Percentiles rank a stretch among this genome's conserved stretches.
Conservation (phyloP, 169 alveolate species). For the Cryptosporidium meleagridis region DNA sequence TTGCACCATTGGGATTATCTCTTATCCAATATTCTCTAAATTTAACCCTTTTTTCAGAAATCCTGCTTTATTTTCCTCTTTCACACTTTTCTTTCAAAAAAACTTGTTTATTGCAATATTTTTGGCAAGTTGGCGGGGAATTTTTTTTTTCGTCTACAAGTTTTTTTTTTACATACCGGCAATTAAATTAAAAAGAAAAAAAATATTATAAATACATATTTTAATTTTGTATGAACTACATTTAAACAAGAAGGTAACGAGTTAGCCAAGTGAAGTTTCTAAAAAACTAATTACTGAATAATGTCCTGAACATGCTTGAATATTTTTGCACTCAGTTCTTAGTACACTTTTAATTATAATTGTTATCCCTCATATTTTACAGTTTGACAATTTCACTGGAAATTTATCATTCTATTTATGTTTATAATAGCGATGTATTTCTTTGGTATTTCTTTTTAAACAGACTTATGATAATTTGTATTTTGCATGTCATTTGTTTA, state of each 20-base stretch:
- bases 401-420: not conserved
- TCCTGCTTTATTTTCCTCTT: not conserved
- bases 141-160: not conserved
- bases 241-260: too few relatives aligned
- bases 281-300: too few relatives aligned
- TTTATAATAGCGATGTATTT: not conserved
- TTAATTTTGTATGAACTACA: too few relatives aligned
- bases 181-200: not conserved
- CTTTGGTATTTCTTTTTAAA: not conserved
- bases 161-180: not conserved
- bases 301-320: too few relatives aligned
- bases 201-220: too few relatives aligned
- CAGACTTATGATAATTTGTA: not conserved
- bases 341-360: too few relatives aligned
- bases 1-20: not conserved
- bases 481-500: too few relatives aligned
- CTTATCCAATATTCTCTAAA: not conserved
- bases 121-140: conserved; percentile 4
- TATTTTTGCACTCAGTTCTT: too few relatives aligned
- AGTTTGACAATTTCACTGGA: too few relatives aligned
- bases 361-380: too few relatives aligned
- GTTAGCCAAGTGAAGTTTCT: too few relatives aligned
- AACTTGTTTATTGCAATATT: not conserved
- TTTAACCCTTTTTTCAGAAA: not conserved
- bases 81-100: not conserved